Evolutionary conservation across 768 basidiomycete genomes (phyloP).

Genomic region (Tremella mesenterica): DNA sequence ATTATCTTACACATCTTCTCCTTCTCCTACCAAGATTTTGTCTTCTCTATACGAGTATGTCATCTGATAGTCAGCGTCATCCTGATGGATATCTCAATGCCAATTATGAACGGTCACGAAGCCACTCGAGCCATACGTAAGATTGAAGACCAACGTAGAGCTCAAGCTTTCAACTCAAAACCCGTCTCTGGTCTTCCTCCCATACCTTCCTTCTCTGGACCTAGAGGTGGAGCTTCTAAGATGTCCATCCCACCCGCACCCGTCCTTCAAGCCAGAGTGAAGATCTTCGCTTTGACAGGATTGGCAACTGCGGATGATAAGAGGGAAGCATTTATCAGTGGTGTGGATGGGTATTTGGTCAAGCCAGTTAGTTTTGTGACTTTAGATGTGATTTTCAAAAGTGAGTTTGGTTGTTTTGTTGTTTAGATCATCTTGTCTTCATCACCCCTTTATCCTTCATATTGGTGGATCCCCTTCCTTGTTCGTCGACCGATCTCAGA

Average conservation of each 20-base stretch:
- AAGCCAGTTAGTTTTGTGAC: slow-evolving; percentile 95
- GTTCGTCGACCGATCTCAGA: no score
- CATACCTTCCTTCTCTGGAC: background rate
- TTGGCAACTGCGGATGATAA: slow-evolving; percentile 92
- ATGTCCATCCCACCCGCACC: slow-evolving; percentile 24
- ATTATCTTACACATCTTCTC: no score
- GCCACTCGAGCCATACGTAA: slow-evolving; percentile 75
- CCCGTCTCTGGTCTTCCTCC: background rate
- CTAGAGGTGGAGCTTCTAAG: background rate
- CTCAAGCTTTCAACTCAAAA: background rate
- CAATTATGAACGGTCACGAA: slow-evolving; percentile 77
- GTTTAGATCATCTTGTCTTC: no score
- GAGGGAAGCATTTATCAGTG: slow-evolving; percentile 77
- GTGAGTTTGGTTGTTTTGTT: slow-evolving; percentile 14
- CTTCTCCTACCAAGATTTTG: no score
- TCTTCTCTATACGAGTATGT: background rate
- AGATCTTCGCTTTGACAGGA: slow-evolving; percentile 80
- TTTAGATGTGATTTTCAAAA: slow-evolving; percentile 51
- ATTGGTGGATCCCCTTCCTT: no score
- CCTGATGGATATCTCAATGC: slow-evolving; percentile 86
- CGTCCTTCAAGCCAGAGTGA: slow-evolving; percentile 25
- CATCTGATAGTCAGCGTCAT: slow-evolving; percentile 56
- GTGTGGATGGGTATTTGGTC: slow-evolving; percentile 89
- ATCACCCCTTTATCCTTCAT: no score
- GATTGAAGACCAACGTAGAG: slow-evolving; percentile 53